Evolutionary conservation across 306 rosid genomes (phyloP).

Genomic region (Vicia villosa): DNA sequence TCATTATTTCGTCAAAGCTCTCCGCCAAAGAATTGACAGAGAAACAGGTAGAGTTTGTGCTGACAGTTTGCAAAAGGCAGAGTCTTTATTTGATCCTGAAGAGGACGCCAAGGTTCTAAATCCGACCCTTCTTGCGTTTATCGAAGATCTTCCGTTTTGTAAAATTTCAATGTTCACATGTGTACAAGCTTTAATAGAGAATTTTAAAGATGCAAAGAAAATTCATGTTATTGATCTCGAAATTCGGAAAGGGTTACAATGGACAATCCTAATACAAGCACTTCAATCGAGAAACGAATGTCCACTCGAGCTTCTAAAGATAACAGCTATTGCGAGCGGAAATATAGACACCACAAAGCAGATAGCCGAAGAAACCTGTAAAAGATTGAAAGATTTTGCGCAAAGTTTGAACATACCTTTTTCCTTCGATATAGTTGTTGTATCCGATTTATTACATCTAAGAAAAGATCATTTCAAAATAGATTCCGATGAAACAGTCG

Average conservation of each 20-base stretch:
- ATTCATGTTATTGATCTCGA: constrained; percentile 48
- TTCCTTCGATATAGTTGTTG: constrained; percentile 48
- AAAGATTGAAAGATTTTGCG: constrained; percentile 42
- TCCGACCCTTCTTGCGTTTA: constrained; percentile 35
- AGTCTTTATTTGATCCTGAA: constrained; percentile 39
- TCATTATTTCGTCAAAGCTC: constrained; percentile 58
- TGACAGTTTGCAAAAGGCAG: constrained; percentile 4
- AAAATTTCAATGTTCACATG: constrained; percentile 31
- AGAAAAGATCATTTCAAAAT: constrained; percentile 45
- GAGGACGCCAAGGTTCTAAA: constrained; percentile 31
- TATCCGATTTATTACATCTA: constrained; percentile 49
- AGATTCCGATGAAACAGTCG: constrained; percentile 51
- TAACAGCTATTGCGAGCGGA: constrained; percentile 44
- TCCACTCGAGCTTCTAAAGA: constrained; percentile 43
- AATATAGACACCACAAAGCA: not conserved
- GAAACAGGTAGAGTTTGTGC: constrained; percentile 53
- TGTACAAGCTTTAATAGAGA: constrained; percentile 47
- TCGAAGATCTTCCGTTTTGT: constrained; percentile 40
- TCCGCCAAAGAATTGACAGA: constrained; percentile 52
- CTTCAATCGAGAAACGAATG: constrained; percentile 35
- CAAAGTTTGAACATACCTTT: constrained; percentile 50
- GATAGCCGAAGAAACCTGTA: constrained; percentile 36
- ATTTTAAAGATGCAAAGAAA: constrained; percentile 39
- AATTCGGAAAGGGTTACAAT: constrained; percentile 40
- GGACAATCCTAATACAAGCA: constrained; percentile 43